phyloP scores from a whole-genome alignment of 371 early-diverging fungal genomes.

The Apophysomyces sp. region DNA sequence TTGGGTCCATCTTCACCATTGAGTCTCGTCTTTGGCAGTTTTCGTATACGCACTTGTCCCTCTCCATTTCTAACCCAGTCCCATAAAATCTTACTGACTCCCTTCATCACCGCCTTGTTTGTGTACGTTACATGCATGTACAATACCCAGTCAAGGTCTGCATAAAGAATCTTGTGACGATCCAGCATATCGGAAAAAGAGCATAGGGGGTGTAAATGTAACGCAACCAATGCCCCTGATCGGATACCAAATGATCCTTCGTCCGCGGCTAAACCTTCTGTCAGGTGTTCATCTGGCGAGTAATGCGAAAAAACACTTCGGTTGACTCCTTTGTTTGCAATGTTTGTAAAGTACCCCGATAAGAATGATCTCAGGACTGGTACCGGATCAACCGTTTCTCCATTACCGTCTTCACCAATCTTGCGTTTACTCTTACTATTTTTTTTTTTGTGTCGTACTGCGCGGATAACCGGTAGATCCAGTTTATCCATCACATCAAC shows the following conservation, averaged over 20 bases:
- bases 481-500: constrained; percentile 83
- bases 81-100: constrained; percentile 60
- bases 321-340: constrained; percentile 72
- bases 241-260: constrained; percentile 13
- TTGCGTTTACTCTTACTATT: constrained; percentile 13
- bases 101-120: constrained; percentile 65
- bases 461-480: constrained; percentile 56
- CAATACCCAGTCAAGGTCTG: constrained; percentile 76
- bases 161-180: constrained; percentile 32
- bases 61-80: constrained; percentile 50
- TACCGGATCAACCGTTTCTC: constrained; percentile 36
- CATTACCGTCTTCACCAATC: constrained; percentile 19
- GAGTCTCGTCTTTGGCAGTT: constrained; percentile 31
- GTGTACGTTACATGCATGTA: constrained; percentile 72
- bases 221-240: constrained; percentile 52
- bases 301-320: constrained; percentile 77
- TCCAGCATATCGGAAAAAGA: constrained; percentile 53
- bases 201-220: constrained; percentile 68
- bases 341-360: constrained; percentile 73
- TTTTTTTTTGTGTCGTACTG: constrained; percentile 21
- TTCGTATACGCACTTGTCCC: constrained; percentile 33
- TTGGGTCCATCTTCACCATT: constrained; percentile 43
- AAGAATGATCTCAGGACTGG: constrained; percentile 71
- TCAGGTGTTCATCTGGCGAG: constrained; percentile 45
- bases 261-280: constrained; percentile 16